Base-by-base conservation (phyloP, 768 basidiomycete species). In the Flagelloscypha sp. region DNA sequence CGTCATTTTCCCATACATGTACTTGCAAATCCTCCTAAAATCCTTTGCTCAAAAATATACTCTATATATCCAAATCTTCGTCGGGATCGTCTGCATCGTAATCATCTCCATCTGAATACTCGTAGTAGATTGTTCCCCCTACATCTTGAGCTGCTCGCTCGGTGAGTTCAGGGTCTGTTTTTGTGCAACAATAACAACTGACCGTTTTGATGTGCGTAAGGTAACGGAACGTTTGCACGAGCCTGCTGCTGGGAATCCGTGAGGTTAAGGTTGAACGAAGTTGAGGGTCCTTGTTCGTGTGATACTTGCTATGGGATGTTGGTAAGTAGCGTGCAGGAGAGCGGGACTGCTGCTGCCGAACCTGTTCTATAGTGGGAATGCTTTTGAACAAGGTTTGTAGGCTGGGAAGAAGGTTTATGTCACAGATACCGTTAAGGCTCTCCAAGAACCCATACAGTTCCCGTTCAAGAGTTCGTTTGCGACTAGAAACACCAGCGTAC, bases 61-160 rank as follows among this genome's bases (percentile, higher is more conserved):
- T n/a, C n/a, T 49, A 90, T 38, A 92, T 84, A 48, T 94, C 86
- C 41, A 94, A 62, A 58, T 94, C 90, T 52, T 94, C 92, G 47
- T 95, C 92, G 15, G 92, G 92, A 63, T 95, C 92, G 37, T 94
- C 92, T 36, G 93, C 92, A 51, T 95, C 92, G 33, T 93, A 74
- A 46, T 95, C 92, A 50, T 95, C 92, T 18, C 84, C 89, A 18
- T 86, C 88, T 53, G 93, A 92, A 7, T 92, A 89, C 46, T 92
- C 87, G 44, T 94, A 95, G 41, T 81, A 66, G 36, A 95, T 93
- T 2, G 73, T n/a, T n/a, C n/a, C n/a, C n/a, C n/a, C n/a, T n/a
- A n/a, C n/a, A n/a, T n/a, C n/a, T n/a, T n/a, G n/a, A n/a, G n/a
- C n/a, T n/a, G n/a, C n/a, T n/a, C n/a, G n/a, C n/a, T n/a, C n/a